Percentiles rank a stretch among this genome's conserved stretches.
Conservation (phyloP, 2,329 filamentous ascomycete species). For the Aspergillus unguis region DNA sequence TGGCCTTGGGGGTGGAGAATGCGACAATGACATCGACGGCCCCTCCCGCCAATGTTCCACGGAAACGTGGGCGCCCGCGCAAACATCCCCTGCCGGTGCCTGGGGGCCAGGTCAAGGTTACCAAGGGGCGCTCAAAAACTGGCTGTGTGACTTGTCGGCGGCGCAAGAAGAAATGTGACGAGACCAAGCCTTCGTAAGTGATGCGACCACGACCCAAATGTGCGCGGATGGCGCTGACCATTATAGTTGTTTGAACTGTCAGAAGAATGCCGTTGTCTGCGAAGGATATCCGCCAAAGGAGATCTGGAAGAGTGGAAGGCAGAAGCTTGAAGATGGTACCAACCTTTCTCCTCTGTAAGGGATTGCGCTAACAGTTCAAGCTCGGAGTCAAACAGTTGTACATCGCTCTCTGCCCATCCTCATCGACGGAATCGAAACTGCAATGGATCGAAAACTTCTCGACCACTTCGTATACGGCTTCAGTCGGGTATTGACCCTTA, state of each 20-base stretch:
- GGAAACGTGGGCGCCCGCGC: conserved; percentile 74
- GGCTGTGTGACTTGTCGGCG: conserved; percentile 59
- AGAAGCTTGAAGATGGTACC: conserved; percentile 64
- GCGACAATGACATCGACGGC: conserved; percentile 22
- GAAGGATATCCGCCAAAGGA: conserved; percentile 86
- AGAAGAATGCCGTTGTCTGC: conserved; percentile 89
- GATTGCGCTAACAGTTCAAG: conserved; percentile 13
- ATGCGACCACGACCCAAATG: conserved; percentile 21
- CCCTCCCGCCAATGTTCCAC: conserved; percentile 39
- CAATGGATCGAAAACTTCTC: conserved; percentile 75
- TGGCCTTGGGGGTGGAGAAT: conserved; percentile 23
- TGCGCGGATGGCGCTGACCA: background rate
- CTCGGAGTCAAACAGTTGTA: conserved; percentile 32
- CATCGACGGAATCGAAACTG: conserved; percentile 76
- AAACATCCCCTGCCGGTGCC: conserved; percentile 69
- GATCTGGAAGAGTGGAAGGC: conserved; percentile 81
- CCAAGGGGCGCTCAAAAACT: conserved; percentile 65
- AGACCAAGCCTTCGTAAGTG: conserved; percentile 44
- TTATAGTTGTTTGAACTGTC: conserved; percentile 64
- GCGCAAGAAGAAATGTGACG: conserved; percentile 60
- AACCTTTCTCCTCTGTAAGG: background rate
- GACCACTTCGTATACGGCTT: conserved; percentile 78
- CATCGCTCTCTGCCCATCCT: conserved; percentile 54
- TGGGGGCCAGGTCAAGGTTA: conserved; percentile 62
- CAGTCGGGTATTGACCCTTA: conserved; percentile 76